These are phyloP conservation scores for Cladophialophora exuberans DNA, from an alignment of 2,329 filamentous ascomycete species.

Conservation along the genomic window DNA sequence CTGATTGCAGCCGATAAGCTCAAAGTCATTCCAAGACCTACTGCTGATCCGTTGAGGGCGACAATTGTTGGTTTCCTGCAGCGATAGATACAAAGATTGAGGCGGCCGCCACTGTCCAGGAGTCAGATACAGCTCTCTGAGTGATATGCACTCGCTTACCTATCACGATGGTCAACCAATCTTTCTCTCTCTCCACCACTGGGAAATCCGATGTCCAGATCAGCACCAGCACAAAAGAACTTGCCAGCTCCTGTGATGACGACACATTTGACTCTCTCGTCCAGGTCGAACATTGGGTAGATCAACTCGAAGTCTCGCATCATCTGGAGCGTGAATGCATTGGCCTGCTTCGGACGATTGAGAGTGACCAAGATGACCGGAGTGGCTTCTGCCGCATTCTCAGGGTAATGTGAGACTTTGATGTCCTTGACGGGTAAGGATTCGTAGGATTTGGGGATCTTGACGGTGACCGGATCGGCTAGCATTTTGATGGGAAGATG, in stretches of 20 bases:
- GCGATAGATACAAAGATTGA: constrained; percentile 58
- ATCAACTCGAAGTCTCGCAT: constrained; percentile 49
- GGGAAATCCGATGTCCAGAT: constrained; percentile 57
- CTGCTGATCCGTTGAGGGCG: constrained; percentile 64
- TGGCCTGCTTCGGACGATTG: constrained; percentile 61
- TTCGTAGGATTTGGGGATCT: constrained; percentile 39
- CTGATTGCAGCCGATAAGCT: constrained; percentile 59
- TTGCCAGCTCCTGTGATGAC: constrained; percentile 57
- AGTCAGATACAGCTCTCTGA: not conserved
- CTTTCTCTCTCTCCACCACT: constrained; percentile 44
- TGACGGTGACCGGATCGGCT: constrained; percentile 19
- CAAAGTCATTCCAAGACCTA: constrained; percentile 64
- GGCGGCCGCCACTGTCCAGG: constrained; percentile 42
- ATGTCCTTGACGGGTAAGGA: constrained; percentile 31
- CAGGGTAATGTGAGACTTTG: constrained; percentile 21
- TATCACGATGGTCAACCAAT: constrained; percentile 57
- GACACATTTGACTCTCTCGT: constrained; percentile 58
- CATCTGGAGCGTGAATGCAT: constrained; percentile 60
- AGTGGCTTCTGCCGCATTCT: constrained; percentile 30
- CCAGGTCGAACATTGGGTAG: constrained; percentile 55
- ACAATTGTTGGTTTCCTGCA: constrained; percentile 63
- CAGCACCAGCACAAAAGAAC: constrained; percentile 61
- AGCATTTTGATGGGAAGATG: constrained; percentile 11
- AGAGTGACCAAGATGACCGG: constrained; percentile 54
- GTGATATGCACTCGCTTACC: constrained; percentile 40